These are phyloP conservation scores for Paramecium tetraurelia DNA, from an alignment of 73 alveolate genomes.

Conservation along the genomic window DNA sequence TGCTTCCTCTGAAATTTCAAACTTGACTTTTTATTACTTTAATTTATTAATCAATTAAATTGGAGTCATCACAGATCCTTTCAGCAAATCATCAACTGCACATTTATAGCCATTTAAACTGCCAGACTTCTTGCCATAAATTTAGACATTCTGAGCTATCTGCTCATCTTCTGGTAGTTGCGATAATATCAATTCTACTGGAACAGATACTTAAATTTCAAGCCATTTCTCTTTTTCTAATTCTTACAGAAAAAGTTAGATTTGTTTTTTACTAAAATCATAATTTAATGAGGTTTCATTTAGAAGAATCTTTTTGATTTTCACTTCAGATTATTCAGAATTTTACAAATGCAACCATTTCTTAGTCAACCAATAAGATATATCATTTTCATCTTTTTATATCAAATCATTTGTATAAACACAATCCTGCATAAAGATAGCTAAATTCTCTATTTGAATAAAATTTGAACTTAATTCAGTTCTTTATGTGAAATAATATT, in stretches of 20 bases:
- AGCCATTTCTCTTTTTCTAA: constrained; percentile 35
- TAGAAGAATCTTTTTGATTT: not conserved
- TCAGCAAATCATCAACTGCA: constrained; percentile 7
- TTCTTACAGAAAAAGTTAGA: not conserved
- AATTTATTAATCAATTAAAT: not conserved
- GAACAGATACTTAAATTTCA: not conserved
- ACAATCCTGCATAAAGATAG: not conserved
- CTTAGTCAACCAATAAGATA: not conserved
- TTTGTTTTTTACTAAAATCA: not conserved
- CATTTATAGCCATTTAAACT: constrained; percentile 20
- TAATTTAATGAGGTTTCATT: not conserved
- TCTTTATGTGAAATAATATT: not conserved
- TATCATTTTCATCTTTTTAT: not conserved
- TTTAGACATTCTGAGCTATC: not conserved
- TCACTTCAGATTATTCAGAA: not conserved
- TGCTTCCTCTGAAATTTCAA: constrained; percentile 36
- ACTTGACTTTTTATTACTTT: not conserved
- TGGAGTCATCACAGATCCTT: not conserved
- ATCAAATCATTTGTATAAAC: not conserved
- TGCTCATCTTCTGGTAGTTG: not conserved
- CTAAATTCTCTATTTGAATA: not conserved
- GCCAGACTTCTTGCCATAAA: constrained; percentile 15
- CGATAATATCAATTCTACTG: not conserved
- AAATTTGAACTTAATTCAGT: not conserved
- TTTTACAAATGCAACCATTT: not conserved